Evolutionary conservation across 1,284 basidiomycete genomes (phyloP).

Genomic region (Ustilago vetiveriae): DNA sequence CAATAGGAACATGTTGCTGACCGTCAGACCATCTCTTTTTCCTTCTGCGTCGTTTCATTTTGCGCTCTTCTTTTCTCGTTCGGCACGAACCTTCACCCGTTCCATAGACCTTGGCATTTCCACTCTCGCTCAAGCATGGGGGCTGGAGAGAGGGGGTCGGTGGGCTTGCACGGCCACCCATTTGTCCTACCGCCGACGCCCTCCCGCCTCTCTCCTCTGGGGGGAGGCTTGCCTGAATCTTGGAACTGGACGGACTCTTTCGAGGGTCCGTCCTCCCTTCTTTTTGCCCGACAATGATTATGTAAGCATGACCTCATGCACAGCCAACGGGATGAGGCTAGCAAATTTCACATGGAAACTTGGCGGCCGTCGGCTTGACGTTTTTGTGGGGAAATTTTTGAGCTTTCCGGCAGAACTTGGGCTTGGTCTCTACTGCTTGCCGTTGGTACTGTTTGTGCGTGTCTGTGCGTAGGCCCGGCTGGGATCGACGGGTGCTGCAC

Average conservation of each 20-base stretch:
- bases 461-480: too few species aligned
- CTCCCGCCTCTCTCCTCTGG: conserved; percentile 55
- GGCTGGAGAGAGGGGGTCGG: conserved; percentile 53
- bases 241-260: conserved; percentile 38
- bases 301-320: conserved; percentile 21
- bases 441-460: too few species aligned
- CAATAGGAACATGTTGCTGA: too few species aligned
- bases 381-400: background rate
- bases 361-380: background rate
- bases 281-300: conserved; percentile 21
- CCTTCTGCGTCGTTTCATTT: conserved; percentile 3
- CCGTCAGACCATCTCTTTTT: too few species aligned
- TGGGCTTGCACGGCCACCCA: conserved; percentile 57
- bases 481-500: too few species aligned
- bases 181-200: conserved; percentile 54
- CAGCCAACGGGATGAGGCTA: too few species aligned
- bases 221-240: conserved; percentile 52
- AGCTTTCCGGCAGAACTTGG: background rate
- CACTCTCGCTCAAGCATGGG: conserved; percentile 55
- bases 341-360: conserved; percentile 17
- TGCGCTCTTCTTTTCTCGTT: background rate
- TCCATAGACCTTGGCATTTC: conserved; percentile 54
- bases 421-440: too few species aligned
- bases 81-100: background rate
- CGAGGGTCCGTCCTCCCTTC: conserved; percentile 23